Conservation (phyloP, 441 rosid genomes). For the Populus hybrid region DNA sequence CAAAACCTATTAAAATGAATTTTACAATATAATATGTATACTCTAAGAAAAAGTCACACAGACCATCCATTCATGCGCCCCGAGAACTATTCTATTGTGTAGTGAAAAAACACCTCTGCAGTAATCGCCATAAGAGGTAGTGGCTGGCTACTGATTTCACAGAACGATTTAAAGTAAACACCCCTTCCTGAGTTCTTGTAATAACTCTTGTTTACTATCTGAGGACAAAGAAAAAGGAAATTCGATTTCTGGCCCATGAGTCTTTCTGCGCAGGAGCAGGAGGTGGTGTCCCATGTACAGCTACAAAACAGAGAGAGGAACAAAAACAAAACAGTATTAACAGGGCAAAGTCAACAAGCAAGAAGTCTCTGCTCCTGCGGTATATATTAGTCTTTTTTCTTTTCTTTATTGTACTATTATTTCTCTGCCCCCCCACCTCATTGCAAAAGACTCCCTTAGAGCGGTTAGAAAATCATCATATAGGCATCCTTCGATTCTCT, state of each 20-base stretch:
- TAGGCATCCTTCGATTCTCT: neutral
- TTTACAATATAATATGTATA: too few species aligned
- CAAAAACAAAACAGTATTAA: constrained; percentile 11
- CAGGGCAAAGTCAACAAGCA: constrained; percentile 6
- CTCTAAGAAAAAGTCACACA: too few species aligned
- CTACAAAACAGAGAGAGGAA: neutral
- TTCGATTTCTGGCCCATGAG: neutral
- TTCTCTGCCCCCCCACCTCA: neutral
- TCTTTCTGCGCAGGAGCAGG: neutral
- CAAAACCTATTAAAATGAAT: too few species aligned
- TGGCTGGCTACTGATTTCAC: too few species aligned
- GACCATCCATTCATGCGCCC: too few species aligned
- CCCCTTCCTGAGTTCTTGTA: neutral
- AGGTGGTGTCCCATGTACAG: neutral
- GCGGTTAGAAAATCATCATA: neutral
- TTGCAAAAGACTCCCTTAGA: neutral
- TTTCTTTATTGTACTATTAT: neutral
- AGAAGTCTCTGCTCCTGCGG: constrained; percentile 1
- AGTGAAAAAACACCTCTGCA: too few species aligned
- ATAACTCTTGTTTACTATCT: neutral
- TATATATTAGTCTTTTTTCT: neutral
- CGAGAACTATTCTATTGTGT: too few species aligned
- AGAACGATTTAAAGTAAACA: too few species aligned
- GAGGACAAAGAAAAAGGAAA: neutral
- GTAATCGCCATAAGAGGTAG: too few species aligned